A percentile compares a stretch with the other conserved stretches of the same genome.
These are phyloP conservation scores for Corylus americana DNA, from an alignment of 306 rosid genomes.

Conservation along the genomic window DNA sequence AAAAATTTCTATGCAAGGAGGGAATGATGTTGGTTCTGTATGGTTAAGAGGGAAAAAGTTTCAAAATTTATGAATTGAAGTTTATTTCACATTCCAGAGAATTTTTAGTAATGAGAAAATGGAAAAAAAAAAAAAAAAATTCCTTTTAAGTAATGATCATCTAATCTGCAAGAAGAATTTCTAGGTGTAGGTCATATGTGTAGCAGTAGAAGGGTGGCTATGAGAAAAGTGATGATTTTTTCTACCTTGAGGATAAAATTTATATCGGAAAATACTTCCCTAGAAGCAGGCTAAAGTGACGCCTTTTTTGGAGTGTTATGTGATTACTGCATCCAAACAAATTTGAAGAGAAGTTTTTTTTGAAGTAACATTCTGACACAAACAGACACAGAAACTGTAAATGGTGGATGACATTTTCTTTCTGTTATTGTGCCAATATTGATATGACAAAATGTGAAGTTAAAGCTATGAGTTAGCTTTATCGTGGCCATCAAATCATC, in stretches of 20 bases:
- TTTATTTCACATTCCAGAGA: neutral
- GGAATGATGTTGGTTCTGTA: neutral
- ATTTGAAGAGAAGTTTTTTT: neutral
- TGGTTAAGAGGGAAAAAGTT: neutral
- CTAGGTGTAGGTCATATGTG: neutral
- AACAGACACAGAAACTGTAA: neutral
- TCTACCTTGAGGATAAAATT: neutral
- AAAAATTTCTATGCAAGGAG: slow-evolving; percentile 11
- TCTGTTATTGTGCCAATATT: neutral
- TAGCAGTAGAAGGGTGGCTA: neutral
- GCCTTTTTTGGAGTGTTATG: neutral
- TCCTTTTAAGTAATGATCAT: slow-evolving; percentile 7
- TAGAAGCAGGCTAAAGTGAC: neutral
- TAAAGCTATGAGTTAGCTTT: neutral
- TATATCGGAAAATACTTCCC: neutral
- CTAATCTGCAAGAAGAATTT: slow-evolving; percentile 4
- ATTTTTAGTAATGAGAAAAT: neutral
- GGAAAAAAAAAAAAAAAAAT: neutral
- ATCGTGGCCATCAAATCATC: neutral
- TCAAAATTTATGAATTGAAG: slow-evolving; percentile 5
- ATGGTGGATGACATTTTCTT: neutral
- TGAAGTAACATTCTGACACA: neutral
- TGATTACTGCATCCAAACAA: neutral
- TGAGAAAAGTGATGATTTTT: neutral
- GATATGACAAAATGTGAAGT: neutral